Base-by-base conservation (phyloP, 73 alveolate genomes). In the Uronychia setigera region DNA sequence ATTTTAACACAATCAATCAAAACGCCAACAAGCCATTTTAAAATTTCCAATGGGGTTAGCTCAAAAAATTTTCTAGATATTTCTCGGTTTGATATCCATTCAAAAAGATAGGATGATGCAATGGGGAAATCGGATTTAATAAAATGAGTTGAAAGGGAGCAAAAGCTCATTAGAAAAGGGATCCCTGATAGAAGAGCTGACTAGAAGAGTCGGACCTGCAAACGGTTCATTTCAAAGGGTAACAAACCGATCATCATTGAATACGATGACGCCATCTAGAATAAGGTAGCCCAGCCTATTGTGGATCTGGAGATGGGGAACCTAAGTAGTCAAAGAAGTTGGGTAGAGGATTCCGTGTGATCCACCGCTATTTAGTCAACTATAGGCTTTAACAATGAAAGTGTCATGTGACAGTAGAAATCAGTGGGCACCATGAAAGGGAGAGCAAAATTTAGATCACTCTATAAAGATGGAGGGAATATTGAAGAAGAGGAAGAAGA, bases 131-230 rank as follows among this genome's bases (percentile, higher is more conserved):
- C 67, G 5, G 67, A 46, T 5, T 19, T 46, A 5, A 19, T 46
- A 19, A 46, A 11, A 19, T 11, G 19, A 19, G 67, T 19, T 19
- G 67, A 46, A 46, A 11, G 5, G 5, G 67, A 46, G 67, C 5
- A 46, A 19, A 46, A 46, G 19, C 5, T 46, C n/a, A 19, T 46
- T 46, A 46, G 67, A 19, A 5, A 46, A n/a, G n/a, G n/a, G n/a
- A n/a, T n/a, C 67, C 67, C 5, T 5, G n/a, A 5, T 46, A 46
- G 19, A 46, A 46, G n/a, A 46, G 67, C 5, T 46, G 67, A 11
- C 67, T n/a, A n/a, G n/a, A 46, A 46, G 67, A 46, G 67, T 46
- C 5, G 67, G 67, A 46, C 79, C 32, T 67, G 79, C 32, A 28
- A 67, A 67, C 5, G 79, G 30, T 67, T 67, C 30, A 25, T 67